Conservation (phyloP, 345 rosid species). For the Turnera subulata region DNA sequence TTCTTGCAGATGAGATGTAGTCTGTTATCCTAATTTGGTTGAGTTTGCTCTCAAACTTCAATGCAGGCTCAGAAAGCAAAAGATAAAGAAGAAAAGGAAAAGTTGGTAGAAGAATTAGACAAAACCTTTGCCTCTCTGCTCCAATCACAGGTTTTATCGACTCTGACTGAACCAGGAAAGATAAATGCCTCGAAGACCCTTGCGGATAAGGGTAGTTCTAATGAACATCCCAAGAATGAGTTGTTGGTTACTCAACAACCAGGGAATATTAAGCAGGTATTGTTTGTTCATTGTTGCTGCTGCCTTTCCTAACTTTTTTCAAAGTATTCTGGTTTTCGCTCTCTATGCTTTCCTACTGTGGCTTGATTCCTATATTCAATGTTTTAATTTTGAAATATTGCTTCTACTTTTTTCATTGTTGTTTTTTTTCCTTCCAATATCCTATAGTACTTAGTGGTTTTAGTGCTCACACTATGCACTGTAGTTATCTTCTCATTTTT, state of each 20-base stretch:
- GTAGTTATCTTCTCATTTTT: no score
- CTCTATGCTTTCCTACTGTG: background rate
- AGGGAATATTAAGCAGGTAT: constrained; percentile 41
- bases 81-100: constrained; percentile 77
- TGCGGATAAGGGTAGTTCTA: constrained; percentile 34
- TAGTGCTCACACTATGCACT: no score
- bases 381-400: background rate
- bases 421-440: no score
- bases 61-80: constrained; percentile 82
- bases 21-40: background rate
- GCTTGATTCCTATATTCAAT: background rate
- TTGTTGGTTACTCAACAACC: constrained; percentile 14
- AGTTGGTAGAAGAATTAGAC: constrained; percentile 76
- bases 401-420: no score
- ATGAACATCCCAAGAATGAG: constrained; percentile 33
- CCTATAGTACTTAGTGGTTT: no score
- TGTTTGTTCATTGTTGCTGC: background rate
- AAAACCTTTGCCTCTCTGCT: constrained; percentile 59
- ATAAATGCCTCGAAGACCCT: constrained; percentile 59
- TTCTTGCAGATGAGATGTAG: background rate
- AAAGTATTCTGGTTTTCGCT: background rate
- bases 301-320: background rate
- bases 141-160: constrained; percentile 48
- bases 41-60: background rate
- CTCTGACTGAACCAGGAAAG: constrained; percentile 64